Percentiles rank a stretch among this genome's conserved stretches.
phyloP scores from a whole-genome alignment of 306 rosid genomes.

The Castanospermum australe region DNA sequence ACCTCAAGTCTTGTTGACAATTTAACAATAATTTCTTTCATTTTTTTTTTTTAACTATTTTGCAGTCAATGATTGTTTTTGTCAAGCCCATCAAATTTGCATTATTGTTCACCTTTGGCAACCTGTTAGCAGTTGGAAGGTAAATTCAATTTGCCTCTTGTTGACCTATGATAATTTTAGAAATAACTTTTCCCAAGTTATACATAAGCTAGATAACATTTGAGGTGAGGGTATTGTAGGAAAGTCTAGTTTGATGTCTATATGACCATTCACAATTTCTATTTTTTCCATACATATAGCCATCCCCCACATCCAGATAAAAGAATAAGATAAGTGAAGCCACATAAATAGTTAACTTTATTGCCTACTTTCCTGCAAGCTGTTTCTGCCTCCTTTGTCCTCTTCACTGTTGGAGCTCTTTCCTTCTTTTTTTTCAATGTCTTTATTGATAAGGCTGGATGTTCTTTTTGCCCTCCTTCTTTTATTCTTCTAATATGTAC shows the following conservation, averaged over 20 bases:
- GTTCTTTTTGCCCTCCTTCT: not conserved
- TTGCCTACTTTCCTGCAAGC: not conserved
- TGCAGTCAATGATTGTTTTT: slow-evolving; percentile 87
- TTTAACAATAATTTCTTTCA: slow-evolving; percentile 19
- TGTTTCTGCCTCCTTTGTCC: not conserved
- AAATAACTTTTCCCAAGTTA: not conserved
- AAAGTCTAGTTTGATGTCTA: not conserved
- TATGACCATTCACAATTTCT: not conserved
- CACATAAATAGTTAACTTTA: not conserved
- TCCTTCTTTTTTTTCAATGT: not conserved
- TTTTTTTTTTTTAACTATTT: slow-evolving; percentile 35
- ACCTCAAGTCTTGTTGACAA: not conserved
- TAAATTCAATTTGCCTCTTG: slow-evolving; percentile 36
- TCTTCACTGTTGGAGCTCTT: not conserved
- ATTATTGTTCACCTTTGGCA: slow-evolving; percentile 81
- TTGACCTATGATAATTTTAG: slow-evolving; percentile 6
- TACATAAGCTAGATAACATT: not conserved
- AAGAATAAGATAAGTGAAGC: not conserved
- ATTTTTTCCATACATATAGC: not conserved
- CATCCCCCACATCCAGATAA: no score
- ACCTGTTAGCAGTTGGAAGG: slow-evolving; percentile 96
- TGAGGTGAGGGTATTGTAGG: not conserved
- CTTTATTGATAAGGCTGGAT: not conserved
- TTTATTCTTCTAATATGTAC: not conserved
- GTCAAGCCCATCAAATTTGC: slow-evolving; percentile 86